Evolutionary conservation across 768 basidiomycete species (phyloP), one percentile per base, ranked within the genome.

Genomic region (Cantharellus cinnabarinus): DNA sequence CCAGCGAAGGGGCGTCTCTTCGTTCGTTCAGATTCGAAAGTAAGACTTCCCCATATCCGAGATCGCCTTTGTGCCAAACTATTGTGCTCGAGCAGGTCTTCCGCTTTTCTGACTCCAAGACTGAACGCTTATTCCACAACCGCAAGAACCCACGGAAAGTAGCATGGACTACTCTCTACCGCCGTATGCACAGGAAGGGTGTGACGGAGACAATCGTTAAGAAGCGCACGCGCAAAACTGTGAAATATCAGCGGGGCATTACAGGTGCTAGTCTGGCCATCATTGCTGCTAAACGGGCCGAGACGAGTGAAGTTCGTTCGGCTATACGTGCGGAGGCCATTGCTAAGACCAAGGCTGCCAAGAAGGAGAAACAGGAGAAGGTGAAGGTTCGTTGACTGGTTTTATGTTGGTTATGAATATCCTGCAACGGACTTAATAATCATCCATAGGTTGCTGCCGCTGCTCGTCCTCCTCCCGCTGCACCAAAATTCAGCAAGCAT

Each of bases 101-200:
- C 85, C 89, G 94, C 71, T 98, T 98, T 75, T 77, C 83, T 66
- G 76, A 72, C 70, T 87, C 88, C 64, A 98, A 98, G 81, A 87
- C 82, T 69, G 79, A 91, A 62, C 97, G 94, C 62, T 85, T 99
- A 65, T 98, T 98, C 83, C 76, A 87, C 61, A 95, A 99, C 73
- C 88, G 94, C 76, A 99, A 99, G 78, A 98, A 99, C 79, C 95
- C 95, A 57, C 89, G 95, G 70, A 98, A 98, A 81, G 91, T 98
- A 75, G 85, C 94, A 63, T 98, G 94, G 94, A 98, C 94, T 42
- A 74, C 76, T 67, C 80, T 85, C 62, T 94, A 86, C 79, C 85
- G 89, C 64, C 85, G 91, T 67, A 89, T 95, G 84, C 95, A 98
- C 82, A 95, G 94, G 82, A 99, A 99, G 83, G 95, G 95, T 71